Evolutionary conservation across 768 basidiomycete species (phyloP), one percentile per base, ranked within the genome.

Genomic region (Phylloporus arenicola): DNA sequence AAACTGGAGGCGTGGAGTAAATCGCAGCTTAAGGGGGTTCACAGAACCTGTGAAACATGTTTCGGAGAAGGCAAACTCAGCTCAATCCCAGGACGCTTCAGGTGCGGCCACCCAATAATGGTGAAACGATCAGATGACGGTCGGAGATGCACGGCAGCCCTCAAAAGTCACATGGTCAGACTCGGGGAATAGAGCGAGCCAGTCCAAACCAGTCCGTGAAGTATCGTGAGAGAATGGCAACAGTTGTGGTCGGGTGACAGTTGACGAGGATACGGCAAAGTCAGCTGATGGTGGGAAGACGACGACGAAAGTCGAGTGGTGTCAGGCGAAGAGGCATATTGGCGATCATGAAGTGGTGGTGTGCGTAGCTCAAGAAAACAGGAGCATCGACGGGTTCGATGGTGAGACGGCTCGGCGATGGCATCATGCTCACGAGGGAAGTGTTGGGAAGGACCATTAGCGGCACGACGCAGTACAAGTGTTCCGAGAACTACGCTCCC

Each of bases 401-500:
- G 53, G 40, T 55, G 61, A n/a, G 30, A 30, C 22, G 10, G 56
- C 13, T 16, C 12, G 16, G 27, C 2, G 22, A 12, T n/a, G 13
- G 22, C 27, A 11, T 13, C 7, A 17, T 40, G 13, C 37, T 34
- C 33, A 13, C 12, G 14, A 27, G 19, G 37, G 16, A 22, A 16
- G 41, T 22, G 9, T 27, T 12, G 16, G 8, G 35, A 20, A 12
- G 12, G 20, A 14, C 27, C 27, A 30, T 33, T 33, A 34, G 20
- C 19, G 55, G 47, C 57, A 64, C 58, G 51, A 45, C 17, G 43
- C 49, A 57, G 46, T 33, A 66, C 70, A 67, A 67, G 70, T 64
- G 70, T 74, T 68, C 50, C 63, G 71, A 77, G 76, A 52, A 75
- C 73, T 65, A 59, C 75, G 73, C 75, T 76, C 73, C 68, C 72